A percentile compares a stretch with the other conserved stretches of the same genome.
phyloP scores from a whole-genome alignment of 495 filamentous ascomycete species.

The Schizothecium vesticola region DNA sequence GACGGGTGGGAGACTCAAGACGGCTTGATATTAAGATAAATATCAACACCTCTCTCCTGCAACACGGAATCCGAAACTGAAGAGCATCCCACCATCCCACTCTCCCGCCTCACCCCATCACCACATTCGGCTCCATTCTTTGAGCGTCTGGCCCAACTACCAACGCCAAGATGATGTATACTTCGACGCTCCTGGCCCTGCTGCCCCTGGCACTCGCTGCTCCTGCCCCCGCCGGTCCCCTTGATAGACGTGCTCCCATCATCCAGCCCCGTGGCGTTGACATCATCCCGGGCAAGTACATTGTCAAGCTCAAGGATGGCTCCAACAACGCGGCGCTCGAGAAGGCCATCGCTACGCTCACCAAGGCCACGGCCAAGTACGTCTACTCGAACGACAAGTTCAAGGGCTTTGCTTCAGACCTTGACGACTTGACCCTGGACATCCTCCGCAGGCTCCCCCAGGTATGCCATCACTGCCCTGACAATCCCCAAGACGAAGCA shows the following conservation, averaged over 20 bases:
- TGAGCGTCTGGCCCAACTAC: background rate
- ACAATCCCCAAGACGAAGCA: background rate
- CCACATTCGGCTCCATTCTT: background rate
- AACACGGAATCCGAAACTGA: background rate
- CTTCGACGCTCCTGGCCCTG: constrained; percentile 22
- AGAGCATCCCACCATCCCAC: constrained; percentile 1
- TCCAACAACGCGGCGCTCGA: constrained; percentile 28
- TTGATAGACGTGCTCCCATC: constrained; percentile 13
- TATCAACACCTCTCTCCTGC: background rate
- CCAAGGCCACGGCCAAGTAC: constrained; percentile 32
- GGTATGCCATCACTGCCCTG: constrained; percentile 19
- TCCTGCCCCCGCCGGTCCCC: constrained; percentile 6
- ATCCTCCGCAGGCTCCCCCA: constrained; percentile 39
- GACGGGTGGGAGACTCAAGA: background rate
- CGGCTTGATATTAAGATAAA: constrained; percentile 13
- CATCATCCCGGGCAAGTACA: constrained; percentile 32
- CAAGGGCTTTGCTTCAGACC: constrained; percentile 40
- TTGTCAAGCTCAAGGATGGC: constrained; percentile 51
- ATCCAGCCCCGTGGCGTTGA: constrained; percentile 3
- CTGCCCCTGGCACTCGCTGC: constrained; percentile 19
- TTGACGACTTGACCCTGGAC: constrained; percentile 35
- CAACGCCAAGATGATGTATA: constrained; percentile 20
- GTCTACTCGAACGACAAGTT: constrained; percentile 39
- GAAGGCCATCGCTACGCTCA: constrained; percentile 27
- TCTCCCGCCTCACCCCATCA: constrained; percentile 12